Evolutionary conservation across 2,329 filamentous ascomycete species (phyloP), one percentile per base, ranked within the genome.

Genomic region (Decorospora gaudefroyi): DNA sequence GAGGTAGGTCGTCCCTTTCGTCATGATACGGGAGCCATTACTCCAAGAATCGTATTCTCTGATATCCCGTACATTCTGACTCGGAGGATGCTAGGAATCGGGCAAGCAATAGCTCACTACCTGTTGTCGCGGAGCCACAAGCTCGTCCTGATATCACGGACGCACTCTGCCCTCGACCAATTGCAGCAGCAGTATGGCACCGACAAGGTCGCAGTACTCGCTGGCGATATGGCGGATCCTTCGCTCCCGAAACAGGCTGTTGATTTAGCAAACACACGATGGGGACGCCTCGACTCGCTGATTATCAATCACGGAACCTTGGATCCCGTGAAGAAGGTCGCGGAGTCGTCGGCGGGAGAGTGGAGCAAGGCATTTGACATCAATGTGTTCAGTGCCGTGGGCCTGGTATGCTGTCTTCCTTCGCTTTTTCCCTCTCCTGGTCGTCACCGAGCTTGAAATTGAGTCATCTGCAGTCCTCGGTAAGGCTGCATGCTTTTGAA

Each of bases 291-390:
- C 4, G 90, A 99, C 65, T 87, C 85, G 1, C 68, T 99, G 30
- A 82, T 99, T 9, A 74, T 97, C 50, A 97, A 97, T 69, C 93
- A 99, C 66, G 91, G 90, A 13, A 77, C 84, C 1, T 73, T 99
- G 30, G 80, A 83, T n/a, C 87, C 90, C 1, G 84, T 95, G 28
- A 82, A 81, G 36, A 82, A 81, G 45, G 74, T 97, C 30, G 82
- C 74, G 3, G 81, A 78, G 79, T 11, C 80, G 81, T n/a, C n/a
- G n/a, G 64, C 83, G 0, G 83, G 87, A 25, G 85, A 87, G 49
- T 96, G 91, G 88, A 85, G 83, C 61, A 71, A 74, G 2, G 76
- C 80, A 6, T 96, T 90, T 70, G 85, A 95, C 57, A 76, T 90
- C 50, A 97, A 97, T 67, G 83, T 97, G 58, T 90, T 96, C 67